Conservation (phyloP, 1,284 basidiomycete species). For the Violaceomyces palustris region DNA sequence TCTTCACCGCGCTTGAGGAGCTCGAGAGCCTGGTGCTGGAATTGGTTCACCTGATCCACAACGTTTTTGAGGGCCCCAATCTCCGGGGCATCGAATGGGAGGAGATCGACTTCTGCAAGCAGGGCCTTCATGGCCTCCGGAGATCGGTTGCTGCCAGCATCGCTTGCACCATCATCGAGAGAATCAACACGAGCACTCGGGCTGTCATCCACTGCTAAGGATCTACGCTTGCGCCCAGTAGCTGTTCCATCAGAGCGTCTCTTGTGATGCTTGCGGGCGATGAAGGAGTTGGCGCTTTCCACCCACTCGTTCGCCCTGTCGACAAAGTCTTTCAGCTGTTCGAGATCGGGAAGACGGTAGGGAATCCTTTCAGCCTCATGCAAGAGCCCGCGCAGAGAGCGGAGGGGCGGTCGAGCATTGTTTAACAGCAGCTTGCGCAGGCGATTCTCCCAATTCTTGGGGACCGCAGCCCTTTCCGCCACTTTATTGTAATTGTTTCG, state of each 20-base stretch:
- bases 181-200: constrained; percentile 9
- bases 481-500: constrained; percentile 30
- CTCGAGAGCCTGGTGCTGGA: constrained; percentile 59
- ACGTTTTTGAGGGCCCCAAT: constrained; percentile 62
- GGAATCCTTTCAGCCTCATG: constrained; percentile 82
- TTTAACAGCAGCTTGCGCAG: constrained; percentile 63
- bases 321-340: constrained; percentile 71
- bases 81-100: constrained; percentile 76
- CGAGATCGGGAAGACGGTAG: constrained; percentile 67
- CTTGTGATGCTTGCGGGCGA: constrained; percentile 57
- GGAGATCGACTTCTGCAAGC: constrained; percentile 65
- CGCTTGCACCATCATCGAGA: constrained; percentile 9
- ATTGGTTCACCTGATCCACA: constrained; percentile 65
- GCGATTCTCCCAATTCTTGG: constrained; percentile 69
- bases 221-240: constrained; percentile 63
- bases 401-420: constrained; percentile 65
- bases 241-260: constrained; percentile 54
- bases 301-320: constrained; percentile 77
- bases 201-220: constrained; percentile 16
- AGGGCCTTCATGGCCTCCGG: constrained; percentile 54
- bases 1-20: constrained; percentile 13
- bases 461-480: constrained; percentile 67
- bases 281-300: constrained; percentile 57
- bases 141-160: constrained; percentile 17
- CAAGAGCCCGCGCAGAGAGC: constrained; percentile 69